phyloP scores from a whole-genome alignment of 2,329 filamentous ascomycete species.

The Chrysoporthe austroafricana region DNA sequence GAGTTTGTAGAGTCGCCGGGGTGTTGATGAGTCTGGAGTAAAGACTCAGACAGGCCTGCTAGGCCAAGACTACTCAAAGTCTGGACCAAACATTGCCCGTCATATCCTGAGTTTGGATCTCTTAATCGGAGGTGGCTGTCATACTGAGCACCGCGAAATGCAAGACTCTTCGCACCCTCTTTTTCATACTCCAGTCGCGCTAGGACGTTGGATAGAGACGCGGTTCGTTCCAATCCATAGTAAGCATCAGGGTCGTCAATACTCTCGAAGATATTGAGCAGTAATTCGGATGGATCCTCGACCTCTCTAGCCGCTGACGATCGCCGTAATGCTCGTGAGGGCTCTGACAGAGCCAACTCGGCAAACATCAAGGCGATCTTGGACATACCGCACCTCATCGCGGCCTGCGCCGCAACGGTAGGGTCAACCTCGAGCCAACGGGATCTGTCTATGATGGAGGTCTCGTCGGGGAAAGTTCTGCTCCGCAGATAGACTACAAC shows the following conservation, averaged over 20 bases:
- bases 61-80: constrained; percentile 82
- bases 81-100: constrained; percentile 72
- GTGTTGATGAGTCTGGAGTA: constrained; percentile 70
- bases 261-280: constrained; percentile 84
- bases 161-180: constrained; percentile 82
- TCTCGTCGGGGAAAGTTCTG: constrained; percentile 74
- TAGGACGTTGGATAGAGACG: constrained; percentile 77
- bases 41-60: constrained; percentile 80
- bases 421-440: constrained; percentile 88
- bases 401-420: constrained; percentile 69
- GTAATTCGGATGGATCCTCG: constrained; percentile 64
- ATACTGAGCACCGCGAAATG: constrained; percentile 88
- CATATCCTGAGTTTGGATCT: constrained; percentile 58
- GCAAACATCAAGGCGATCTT: constrained; percentile 84
- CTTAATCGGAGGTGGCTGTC: constrained; percentile 77
- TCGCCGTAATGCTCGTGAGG: constrained; percentile 63
- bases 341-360: constrained; percentile 69
- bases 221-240: constrained; percentile 82
- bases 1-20: constrained; percentile 60
- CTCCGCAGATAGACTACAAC: constrained; percentile 86
- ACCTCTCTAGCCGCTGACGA: constrained; percentile 60
- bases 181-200: constrained; percentile 86
- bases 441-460: constrained; percentile 76
- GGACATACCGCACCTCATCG: constrained; percentile 79
- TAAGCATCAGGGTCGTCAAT: constrained; percentile 96